Base-by-base conservation (phyloP, 164 flowering plant species). In the Vitis labrusca region DNA sequence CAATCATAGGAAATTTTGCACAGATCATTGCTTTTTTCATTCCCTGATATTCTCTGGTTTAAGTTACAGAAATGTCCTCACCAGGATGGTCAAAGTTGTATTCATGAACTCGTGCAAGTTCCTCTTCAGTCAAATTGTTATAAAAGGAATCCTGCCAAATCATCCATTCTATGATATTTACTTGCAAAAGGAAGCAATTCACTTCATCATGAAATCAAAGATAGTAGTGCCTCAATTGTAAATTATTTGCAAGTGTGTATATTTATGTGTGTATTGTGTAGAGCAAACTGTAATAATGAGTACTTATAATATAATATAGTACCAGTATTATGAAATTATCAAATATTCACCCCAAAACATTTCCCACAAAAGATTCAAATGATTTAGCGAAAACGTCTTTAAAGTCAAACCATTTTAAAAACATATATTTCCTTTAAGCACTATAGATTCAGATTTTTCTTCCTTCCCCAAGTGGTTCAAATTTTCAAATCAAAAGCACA, bases 21-120 rank as follows among this genome's bases (percentile, higher is more conserved):
- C 61, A 59, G 27, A 23, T 61, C 15, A 8, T 12, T 10, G 44
- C 0, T 29, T 32, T 61, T 9, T 16, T 17, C 44, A 37, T 37
- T 37, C 44, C 44, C 44, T 37, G 44, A 37, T 37, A 37, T 37
- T 37, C 6, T 63, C 44, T 63, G 5, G 16, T 14, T 60, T 5
- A 9, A 55, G 13, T 53, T 23, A 30, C 32, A 11, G 27, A 62
- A 64, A 29, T 61, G 49, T 56, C 16, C 79, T 79, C 75, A 91
- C 97, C 94, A 76, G 93, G 99, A 84, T 95, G 99, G 73, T 93
- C 99, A 84, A 93, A 94, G 77, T 94, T 94, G 85, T 89, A 92
- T 15, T 94, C 98, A 79, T 92, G 84, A 76, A 87, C 98, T 74
- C 79, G 77, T 67, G 66, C 61, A 72, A 91, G 82, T 80, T 95